Evolutionary conservation across 306 rosid species (phyloP).

Genomic region (Casuarina equisetifolia): DNA sequence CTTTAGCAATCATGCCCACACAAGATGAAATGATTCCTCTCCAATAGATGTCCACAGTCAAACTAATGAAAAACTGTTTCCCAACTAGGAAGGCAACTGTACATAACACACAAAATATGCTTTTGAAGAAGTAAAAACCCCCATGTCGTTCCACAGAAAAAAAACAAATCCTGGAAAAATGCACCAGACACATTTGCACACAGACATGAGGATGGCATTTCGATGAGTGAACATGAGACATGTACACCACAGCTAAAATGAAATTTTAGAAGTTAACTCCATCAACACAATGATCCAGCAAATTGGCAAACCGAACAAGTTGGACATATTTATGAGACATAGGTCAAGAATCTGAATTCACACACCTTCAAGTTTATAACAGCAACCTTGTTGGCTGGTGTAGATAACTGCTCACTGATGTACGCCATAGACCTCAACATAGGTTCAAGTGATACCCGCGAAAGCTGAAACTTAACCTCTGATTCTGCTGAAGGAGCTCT

Average conservation of each 20-base stretch:
- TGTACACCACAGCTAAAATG: not conserved
- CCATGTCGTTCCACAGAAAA: no score
- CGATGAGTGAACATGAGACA: not conserved
- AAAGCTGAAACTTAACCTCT: conserved; percentile 89
- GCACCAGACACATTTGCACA: not conserved
- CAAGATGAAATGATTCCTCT: no score
- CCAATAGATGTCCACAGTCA: no score
- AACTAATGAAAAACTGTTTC: no score
- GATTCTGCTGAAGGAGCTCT: conserved; percentile 70
- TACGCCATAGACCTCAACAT: conserved; percentile 90
- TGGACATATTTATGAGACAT: conserved; percentile 16
- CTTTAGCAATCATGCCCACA: no score
- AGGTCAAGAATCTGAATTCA: conserved; percentile 16
- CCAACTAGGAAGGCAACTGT: no score
- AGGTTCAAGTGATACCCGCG: conserved; percentile 78
- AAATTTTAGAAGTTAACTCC: not conserved
- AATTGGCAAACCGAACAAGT: conserved; percentile 1
- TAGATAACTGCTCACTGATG: conserved; percentile 87
- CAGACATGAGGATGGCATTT: not conserved
- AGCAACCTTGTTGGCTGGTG: conserved; percentile 93
- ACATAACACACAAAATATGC: no score
- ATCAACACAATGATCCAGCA: not conserved
- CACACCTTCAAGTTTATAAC: conserved; percentile 83
- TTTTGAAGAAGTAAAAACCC: no score
- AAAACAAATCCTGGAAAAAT: no score